A percentile compares a stretch with the other conserved stretches of the same genome.
These are phyloP conservation scores for Xylaria telfairii DNA, from an alignment of 495 filamentous ascomycete genomes.

Conservation along the genomic window DNA sequence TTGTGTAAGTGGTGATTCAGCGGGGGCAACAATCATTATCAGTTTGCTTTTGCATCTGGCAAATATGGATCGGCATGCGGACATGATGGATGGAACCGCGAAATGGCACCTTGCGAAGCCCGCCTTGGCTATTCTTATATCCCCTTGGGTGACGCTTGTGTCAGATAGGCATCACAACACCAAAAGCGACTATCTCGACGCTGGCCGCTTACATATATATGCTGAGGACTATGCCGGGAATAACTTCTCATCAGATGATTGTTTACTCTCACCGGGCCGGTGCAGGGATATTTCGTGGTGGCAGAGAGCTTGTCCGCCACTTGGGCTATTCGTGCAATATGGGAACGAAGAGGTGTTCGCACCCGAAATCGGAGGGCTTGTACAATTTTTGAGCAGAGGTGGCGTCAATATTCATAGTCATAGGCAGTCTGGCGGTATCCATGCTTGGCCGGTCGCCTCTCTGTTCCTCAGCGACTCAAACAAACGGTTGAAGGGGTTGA, in stretches of 20 bases:
- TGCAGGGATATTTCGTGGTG: conserved; percentile 70
- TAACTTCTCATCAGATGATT: conserved; percentile 53
- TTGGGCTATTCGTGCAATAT: conserved; percentile 67
- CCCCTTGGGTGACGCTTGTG: conserved; percentile 66
- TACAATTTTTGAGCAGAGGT: conserved; percentile 54
- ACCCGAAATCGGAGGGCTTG: conserved; percentile 62
- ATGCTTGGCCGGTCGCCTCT: conserved; percentile 79
- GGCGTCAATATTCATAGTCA: conserved; percentile 52
- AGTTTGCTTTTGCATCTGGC: conserved; percentile 67
- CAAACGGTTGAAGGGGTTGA: conserved; percentile 65
- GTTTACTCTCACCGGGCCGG: conserved; percentile 68
- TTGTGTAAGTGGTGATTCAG: conserved; percentile 74
- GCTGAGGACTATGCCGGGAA: conserved; percentile 67
- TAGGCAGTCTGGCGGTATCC: conserved; percentile 67
- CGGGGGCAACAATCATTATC: conserved; percentile 72
- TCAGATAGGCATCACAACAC: conserved; percentile 63
- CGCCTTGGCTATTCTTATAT: conserved; percentile 61
- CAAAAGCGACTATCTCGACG: conserved; percentile 66
- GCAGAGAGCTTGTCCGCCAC: conserved; percentile 61
- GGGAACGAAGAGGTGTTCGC: conserved; percentile 76
- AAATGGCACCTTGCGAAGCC: conserved; percentile 44
- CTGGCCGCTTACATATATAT: conserved; percentile 61
- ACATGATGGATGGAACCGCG: conserved; percentile 38
- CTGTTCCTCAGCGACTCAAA: conserved; percentile 66
- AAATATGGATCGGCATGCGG: conserved; percentile 33